These are phyloP conservation scores for Exophiala alcalophila DNA, from an alignment of 2,329 filamentous ascomycete genomes.

Conservation along the genomic window DNA sequence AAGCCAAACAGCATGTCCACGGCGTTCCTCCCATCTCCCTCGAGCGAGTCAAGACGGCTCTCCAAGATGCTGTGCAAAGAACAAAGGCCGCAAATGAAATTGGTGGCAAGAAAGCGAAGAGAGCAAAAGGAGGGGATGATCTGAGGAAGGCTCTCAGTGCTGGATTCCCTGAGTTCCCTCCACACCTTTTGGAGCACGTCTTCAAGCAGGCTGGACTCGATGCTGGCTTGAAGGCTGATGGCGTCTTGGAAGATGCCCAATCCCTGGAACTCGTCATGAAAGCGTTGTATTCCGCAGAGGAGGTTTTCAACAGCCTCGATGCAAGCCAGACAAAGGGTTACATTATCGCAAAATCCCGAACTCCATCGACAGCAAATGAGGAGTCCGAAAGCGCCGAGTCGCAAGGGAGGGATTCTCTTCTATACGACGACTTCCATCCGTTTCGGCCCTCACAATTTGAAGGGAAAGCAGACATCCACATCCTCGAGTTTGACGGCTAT, in stretches of 20 bases:
- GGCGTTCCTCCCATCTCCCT: constrained; percentile 72
- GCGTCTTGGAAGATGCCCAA: constrained; percentile 65
- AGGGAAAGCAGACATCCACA: constrained; percentile 60
- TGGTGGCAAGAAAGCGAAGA: constrained; percentile 64
- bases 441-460: constrained; percentile 81
- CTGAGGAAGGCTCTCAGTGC: constrained; percentile 76
- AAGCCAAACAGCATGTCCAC: constrained; percentile 77
- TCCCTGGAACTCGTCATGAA: constrained; percentile 65
- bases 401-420: constrained; percentile 44
- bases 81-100: constrained; percentile 31
- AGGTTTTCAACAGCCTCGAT: constrained; percentile 66
- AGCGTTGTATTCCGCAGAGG: constrained; percentile 67
- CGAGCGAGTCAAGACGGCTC: constrained; percentile 66
- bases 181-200: constrained; percentile 81
- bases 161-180: constrained; percentile 84
- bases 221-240: constrained; percentile 61
- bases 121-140: constrained; percentile 70
- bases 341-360: constrained; percentile 70
- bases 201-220: constrained; percentile 70
- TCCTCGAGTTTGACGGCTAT: constrained; percentile 78
- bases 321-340: constrained; percentile 69
- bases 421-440: constrained; percentile 95
- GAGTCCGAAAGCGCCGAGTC: constrained; percentile 37
- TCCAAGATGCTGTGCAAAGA: constrained; percentile 60
- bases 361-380: constrained; percentile 36